Evolutionary conservation across 768 basidiomycete genomes (phyloP), one percentile per base, ranked within the genome.

Genomic region (Saitozyma podzolica): DNA sequence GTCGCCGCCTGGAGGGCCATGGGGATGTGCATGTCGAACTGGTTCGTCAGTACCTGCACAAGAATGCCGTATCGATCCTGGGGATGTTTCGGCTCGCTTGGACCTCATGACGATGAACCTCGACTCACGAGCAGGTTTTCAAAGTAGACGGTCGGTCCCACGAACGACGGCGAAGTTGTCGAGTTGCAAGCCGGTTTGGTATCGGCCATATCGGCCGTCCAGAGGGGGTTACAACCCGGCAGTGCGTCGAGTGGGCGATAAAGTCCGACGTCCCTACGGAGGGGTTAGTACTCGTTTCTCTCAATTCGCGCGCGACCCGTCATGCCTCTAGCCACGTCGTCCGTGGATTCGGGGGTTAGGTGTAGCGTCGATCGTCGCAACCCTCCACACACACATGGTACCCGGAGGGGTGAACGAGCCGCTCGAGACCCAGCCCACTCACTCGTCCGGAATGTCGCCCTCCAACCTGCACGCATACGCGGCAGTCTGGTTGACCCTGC

Each of bases 151-250:
- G 69, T 70, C 3, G 75, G 72, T 11, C 42, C 50, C 20, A 68
- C 64, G 40, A 56, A 63, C 9, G 42, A 50, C 3, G 75, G 75
- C 2, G 55, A 14, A 9, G 51, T 13, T 2, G 45, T 19, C 3
- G 52, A 37, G 9, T 19, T 41, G 52, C 72, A 72, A 16, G 56
- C 55, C 5, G 72, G 75, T 40, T 74, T 70, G n/a, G 50, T 57
- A 39, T 52, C 49, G n/a, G 48, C 29, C 20, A 54, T 50, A 2
- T 50, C 29, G 50, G 56, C 55, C 17, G 61, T 63, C 75, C 75
- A 76, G 37, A 74, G 53, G 6, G 66, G 65, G 58, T 76, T 76
- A 54, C 75, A 76, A 29, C 75, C 75, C 13, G 75, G 75, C 0
- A 76, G 66, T 8, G 57, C 60, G 37, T 48, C 29, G 42, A 76